These are phyloP conservation scores for Colletotrichum sp. DNA, from an alignment of 2,329 filamentous ascomycete species.

Conservation along the genomic window DNA sequence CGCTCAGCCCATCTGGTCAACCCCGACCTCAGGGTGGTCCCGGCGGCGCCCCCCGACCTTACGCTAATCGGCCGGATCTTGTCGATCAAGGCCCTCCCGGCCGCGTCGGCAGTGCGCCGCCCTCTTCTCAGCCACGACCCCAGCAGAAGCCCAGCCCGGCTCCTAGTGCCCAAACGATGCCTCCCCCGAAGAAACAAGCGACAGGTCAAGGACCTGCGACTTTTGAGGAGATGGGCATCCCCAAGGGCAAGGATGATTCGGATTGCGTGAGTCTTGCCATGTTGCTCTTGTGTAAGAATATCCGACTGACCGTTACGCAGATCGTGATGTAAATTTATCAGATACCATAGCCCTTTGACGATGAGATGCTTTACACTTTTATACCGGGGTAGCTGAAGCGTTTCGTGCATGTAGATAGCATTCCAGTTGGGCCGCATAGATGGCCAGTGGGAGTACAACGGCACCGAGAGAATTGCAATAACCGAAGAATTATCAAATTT, in stretches of 20 bases:
- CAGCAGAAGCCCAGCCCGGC: conserved; percentile 30
- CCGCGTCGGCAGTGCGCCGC: conserved; percentile 43
- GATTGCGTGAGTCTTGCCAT: conserved; percentile 78
- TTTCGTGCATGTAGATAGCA: conserved; percentile 10
- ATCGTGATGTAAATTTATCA: conserved; percentile 19
- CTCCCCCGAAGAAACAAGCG: conserved; percentile 45
- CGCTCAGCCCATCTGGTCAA: conserved; percentile 20
- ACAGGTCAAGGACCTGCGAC: conserved; percentile 85
- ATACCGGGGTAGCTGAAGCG: not conserved
- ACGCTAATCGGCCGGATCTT: conserved; percentile 16
- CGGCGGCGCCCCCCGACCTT: conserved; percentile 3
- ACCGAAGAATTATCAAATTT: not conserved
- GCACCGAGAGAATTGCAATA: conserved; percentile 1
- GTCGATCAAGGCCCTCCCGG: conserved; percentile 19
- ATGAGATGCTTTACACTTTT: conserved; percentile 10
- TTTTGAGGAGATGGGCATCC: conserved; percentile 98
- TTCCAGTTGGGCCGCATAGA: not conserved
- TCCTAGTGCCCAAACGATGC: conserved; percentile 34
- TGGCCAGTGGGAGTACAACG: not conserved
- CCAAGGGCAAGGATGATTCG: conserved; percentile 78
- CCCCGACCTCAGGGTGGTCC: conserved; percentile 9
- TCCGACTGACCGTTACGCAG: not conserved
- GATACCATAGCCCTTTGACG: conserved; percentile 18
- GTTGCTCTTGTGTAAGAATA: not conserved
- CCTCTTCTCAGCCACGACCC: conserved; percentile 29